Conservation (phyloP, 805 yeast species). For the Starmerella riodocensis region DNA sequence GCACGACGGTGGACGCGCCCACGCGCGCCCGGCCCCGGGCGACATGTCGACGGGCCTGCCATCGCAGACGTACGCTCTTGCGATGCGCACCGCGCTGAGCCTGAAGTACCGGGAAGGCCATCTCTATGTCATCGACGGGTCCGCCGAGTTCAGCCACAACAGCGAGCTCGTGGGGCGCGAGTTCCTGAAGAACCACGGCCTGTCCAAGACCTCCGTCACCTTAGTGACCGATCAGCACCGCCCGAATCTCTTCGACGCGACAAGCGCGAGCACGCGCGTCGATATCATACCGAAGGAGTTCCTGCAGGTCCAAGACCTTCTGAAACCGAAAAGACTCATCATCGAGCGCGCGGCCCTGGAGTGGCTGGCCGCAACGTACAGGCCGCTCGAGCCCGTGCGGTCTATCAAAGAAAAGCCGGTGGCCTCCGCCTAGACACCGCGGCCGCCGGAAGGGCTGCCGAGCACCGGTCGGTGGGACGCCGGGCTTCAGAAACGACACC, state of each 20-base stretch:
- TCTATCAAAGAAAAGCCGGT: constrained; percentile 4
- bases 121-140: constrained; percentile 52
- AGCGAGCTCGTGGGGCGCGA: constrained; percentile 37
- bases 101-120: constrained; percentile 65
- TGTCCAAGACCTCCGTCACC: constrained; percentile 31
- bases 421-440: too few species aligned
- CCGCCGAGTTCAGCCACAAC: constrained; percentile 27
- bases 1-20: constrained; percentile 78
- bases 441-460: too few species aligned
- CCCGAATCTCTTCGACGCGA: constrained; percentile 47
- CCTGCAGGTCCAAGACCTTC: constrained; percentile 67
- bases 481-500: too few species aligned
- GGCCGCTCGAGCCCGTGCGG: constrained; percentile 9
- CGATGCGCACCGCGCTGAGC: constrained; percentile 71
- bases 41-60: constrained; percentile 76
- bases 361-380: constrained; percentile 32
- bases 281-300: constrained; percentile 62
- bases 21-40: constrained; percentile 80
- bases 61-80: constrained; percentile 54
- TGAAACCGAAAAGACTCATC: constrained; percentile 63
- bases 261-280: constrained; percentile 40
- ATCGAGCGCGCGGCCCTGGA: constrained; percentile 63
- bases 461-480: too few species aligned
- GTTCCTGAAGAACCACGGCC: constrained; percentile 35
- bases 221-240: constrained; percentile 54